Base-by-base conservation (phyloP, 306 rosid genomes). In the Vigna mungo region DNA sequence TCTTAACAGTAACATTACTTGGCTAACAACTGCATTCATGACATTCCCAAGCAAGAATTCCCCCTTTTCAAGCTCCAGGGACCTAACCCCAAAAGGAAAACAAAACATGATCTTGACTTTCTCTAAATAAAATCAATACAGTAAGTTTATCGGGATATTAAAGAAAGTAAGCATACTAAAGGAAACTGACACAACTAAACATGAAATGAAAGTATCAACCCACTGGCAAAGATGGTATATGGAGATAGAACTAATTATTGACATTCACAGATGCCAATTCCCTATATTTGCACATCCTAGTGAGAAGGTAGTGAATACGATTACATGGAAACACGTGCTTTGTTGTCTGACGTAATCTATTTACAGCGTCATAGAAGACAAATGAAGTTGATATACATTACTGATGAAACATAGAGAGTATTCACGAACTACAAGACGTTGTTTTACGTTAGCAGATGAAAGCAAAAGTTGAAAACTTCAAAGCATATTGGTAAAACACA, bases 11-110 rank as follows among this genome's bases (percentile, higher is more conserved):
- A 87, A 54, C 99, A 93, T 96, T 37, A 88, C 98, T 93, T 96
- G 99, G 89, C 99, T 93, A 76, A 96, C 99, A 81, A 96, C 99
- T 55, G 98, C 97, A 68, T 96, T 89, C 63, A 96, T 91, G 77
- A 93, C 93, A 79, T 91, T 90, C 65, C 97, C 99, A 48, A 96
- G 92, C 73, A 91, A 67, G 85, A 96, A 96, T 62, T 93, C 99
- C 36, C 80, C 86, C 74, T 88, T 91, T 81, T 93, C 98, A 79
- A 96, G 91, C 94, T 88, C 96, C 96, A 96, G 48, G 53, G 93
- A 88, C 84, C 98, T 93, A 68, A 75, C 49, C 76, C 74, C 72
- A 72, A 82, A 84, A 76, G 49, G 37, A 84, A 77, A 77, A 41
- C 39, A 61, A 64, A 62, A 78, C 74, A 67, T 74, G 70, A 71